Base-by-base conservation (phyloP, 768 basidiomycete species). In the Inosperma sp. region DNA sequence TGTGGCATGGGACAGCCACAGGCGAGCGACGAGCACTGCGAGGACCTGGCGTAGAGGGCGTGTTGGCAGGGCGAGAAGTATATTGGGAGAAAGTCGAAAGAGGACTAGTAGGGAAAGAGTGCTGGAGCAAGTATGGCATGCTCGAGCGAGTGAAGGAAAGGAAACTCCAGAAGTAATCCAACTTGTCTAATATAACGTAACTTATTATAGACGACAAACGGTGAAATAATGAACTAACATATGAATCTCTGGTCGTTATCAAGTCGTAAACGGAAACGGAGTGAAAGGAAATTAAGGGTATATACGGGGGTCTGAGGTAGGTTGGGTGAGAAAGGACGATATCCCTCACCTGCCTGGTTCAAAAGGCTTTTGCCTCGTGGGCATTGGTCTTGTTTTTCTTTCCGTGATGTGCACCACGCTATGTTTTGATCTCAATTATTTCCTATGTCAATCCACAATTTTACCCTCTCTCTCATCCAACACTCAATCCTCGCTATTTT, bases 1-100 rank as follows among this genome's bases (percentile, higher is more conserved):
- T 57, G 49, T 49, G 52, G 29, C 27, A 45, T 19, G 41, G 44
- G 22, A 39, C 44, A 30, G 36, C 36, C 9, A 23, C 21, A 22
- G 35, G 43, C 13, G 16, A n/a, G n/a, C n/a, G 31, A 5, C 30
- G 14, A 10, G 39, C 19, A 23, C 39, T 41, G 13, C 39, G 39
- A 41, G 21, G 19, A 4, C 39, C 39, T 14, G 4, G 5, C 6
- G 19, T 23, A 41, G 13, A n/a, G n/a, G n/a, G n/a, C n/a, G n/a
- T n/a, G n/a, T n/a, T 17, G 5, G 19, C 39, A 22, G 19, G 25
- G 19, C 39, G 19, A 41, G 39, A 17, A 4, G 39, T 41, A 23
- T 17, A 41, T 17, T 41, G 19, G 25, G 19, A 21, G n/a, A 13
- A 17, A 19, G 39, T 19, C 13, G 39, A n/a, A 41, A 23, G 25